A percentile compares a stretch with the other conserved stretches of the same genome.
Evolutionary conservation across 1,139 yeast species (phyloP).

Genomic region (Blastobotrys petasosporus): DNA sequence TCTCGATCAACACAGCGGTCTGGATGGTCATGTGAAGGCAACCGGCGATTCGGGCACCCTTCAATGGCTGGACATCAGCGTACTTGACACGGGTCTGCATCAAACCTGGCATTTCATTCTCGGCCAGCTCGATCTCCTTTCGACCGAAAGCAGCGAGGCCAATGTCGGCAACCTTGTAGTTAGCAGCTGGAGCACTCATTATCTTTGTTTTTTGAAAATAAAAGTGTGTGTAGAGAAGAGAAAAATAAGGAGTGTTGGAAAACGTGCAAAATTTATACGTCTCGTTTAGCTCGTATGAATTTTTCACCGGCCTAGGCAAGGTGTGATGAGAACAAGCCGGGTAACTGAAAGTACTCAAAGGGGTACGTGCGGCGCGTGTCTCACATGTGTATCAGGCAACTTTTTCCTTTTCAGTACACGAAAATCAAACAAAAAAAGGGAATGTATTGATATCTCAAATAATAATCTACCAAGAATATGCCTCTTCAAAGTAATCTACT

Average conservation of each 20-base stretch:
- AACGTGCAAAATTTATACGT: background rate
- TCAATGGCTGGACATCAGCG: conserved; percentile 89
- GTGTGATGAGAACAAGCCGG: too few relatives aligned
- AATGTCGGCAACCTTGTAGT: conserved; percentile 97
- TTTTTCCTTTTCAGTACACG: too few relatives aligned
- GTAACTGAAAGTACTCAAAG: too few relatives aligned
- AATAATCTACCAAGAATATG: conserved; percentile 31
- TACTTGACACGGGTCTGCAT: conserved; percentile 95
- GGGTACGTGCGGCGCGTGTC: too few relatives aligned
- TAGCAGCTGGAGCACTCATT: conserved; percentile 38
- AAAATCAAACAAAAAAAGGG: too few relatives aligned
- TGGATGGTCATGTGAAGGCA: conserved; percentile 99
- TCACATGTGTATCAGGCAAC: too few relatives aligned
- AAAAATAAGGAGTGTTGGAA: conserved; percentile 1
- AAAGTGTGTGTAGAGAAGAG: conserved; percentile 7
- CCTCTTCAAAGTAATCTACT: conserved; percentile 37
- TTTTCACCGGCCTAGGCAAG: too few relatives aligned
- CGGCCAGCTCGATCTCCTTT: conserved; percentile 98
- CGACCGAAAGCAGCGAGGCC: conserved; percentile 99
- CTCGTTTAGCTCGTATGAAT: background rate
- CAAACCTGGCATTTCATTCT: conserved; percentile 99
- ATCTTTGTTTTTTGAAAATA: conserved; percentile 3
- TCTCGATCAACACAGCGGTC: conserved; percentile 98
- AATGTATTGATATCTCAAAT: too few relatives aligned
- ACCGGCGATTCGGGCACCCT: conserved; percentile 99